A percentile compares a stretch with the other conserved stretches of the same genome.
phyloP scores from a whole-genome alignment of 371 early-diverging fungal species.

The Actinomortierella wolfii region DNA sequence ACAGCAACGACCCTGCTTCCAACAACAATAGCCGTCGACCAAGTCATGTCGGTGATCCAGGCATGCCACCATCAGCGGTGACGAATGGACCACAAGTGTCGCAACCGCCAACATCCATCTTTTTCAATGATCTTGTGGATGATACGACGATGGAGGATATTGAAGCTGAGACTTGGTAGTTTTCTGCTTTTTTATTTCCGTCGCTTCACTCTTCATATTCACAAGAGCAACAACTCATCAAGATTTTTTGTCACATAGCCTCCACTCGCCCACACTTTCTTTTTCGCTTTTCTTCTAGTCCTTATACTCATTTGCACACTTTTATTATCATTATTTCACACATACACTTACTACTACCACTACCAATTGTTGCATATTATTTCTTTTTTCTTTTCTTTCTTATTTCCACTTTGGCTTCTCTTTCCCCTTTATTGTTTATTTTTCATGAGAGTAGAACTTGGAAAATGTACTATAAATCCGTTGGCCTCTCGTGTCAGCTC shows the following conservation, averaged over 20 bases:
- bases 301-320: not conserved
- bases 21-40: slow-evolving; percentile 8
- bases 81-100: slow-evolving; percentile 16
- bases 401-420: no score
- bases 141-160: slow-evolving; percentile 44
- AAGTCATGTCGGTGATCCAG: slow-evolving; percentile 7
- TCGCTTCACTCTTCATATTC: not conserved
- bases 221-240: not conserved
- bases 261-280: no score
- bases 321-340: not conserved
- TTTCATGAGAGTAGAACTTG: no score
- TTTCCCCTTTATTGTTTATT: no score
- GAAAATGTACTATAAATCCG: no score
- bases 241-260: not conserved
- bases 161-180: slow-evolving; percentile 37
- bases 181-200: not conserved
- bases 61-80: slow-evolving; percentile 4
- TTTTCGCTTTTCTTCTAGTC: not conserved
- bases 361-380: not conserved
- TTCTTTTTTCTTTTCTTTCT: no score
- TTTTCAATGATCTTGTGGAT: slow-evolving; percentile 29
- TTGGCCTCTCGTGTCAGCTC: no score
- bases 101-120: slow-evolving; percentile 16
- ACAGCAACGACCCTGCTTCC: not conserved
- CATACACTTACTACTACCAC: no score